Evolutionary conservation across 139 green algal genomes (phyloP), one percentile per base, ranked within the genome.

Genomic region (Chlorella sp.): DNA sequence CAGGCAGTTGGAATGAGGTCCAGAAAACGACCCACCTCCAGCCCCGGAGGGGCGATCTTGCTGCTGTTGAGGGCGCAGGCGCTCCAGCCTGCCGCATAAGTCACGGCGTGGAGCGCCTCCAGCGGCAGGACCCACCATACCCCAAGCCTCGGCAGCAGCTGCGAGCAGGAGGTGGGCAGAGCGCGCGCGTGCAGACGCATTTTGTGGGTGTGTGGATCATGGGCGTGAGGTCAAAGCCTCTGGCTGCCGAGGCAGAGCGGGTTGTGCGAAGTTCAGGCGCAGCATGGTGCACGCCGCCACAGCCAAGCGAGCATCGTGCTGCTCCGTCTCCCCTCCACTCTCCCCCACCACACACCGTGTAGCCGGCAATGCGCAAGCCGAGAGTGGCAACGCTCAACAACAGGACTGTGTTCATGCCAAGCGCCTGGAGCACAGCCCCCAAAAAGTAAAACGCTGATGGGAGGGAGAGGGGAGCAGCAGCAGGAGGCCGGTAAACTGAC

Each of bases 41-140:
- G 71, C 6, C 76, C 76, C 1, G 76, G 76, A 11, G 76, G 76
- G 12, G 76, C 65, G n/a, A 81, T 76, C 71, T 81, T 81, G 63
- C 33, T 59, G 60, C 58, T 69, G 62, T 81, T 81, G 15, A 81
- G 33, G 0, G 76, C 76, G 50, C 43, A 71, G 61, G 75, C 75
- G 15, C 50, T 71, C 76, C 76, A 81, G 46, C 76, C 76, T 11
- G 31, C 53, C 29, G 76, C 76, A 23, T 53, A 81, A 27, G 76
- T 81, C 66, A 81, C 59, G 29, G 50, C 76, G 9, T 81, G 76
- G 38, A 81, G 51, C 8, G 63, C n/a, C 62, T 81, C 76, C 7
- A 81, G 70, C 19, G 51, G 23, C 27, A 74, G 29, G 0, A 75
- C 42, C 66, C 66, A 81, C n/a, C 42, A 15, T 1, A 77, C 21